phyloP scores from a whole-genome alignment of 139 green algal species.

The Picochlorum costavermella region DNA sequence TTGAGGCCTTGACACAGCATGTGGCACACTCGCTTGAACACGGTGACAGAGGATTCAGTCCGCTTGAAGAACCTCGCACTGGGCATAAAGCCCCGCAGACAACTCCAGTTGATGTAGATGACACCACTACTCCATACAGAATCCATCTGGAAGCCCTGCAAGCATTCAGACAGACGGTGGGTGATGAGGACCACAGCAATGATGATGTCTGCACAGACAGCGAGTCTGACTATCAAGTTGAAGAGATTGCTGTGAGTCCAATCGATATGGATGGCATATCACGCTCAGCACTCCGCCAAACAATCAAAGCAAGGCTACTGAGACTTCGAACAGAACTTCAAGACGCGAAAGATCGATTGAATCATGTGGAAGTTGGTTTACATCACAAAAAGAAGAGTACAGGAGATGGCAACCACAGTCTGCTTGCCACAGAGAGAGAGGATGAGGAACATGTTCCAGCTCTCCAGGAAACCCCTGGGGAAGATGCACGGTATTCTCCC shows the following conservation, averaged over 20 bases:
- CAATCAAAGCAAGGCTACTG: conserved; percentile 16
- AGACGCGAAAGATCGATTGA: conserved; percentile 21
- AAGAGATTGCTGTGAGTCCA: neutral
- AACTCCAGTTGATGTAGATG: conserved; percentile 1
- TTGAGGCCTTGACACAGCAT: conserved; percentile 1
- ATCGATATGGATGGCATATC: neutral
- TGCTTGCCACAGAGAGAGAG: too few relatives aligned
- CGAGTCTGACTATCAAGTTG: neutral
- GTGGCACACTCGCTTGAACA: neutral
- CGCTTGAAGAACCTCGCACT: too few relatives aligned
- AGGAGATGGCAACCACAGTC: too few relatives aligned
- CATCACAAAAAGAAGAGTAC: too few relatives aligned
- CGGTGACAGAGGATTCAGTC: too few relatives aligned
- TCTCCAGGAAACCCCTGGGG: too few relatives aligned
- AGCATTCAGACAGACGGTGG: conserved; percentile 1
- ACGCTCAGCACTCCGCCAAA: conserved; percentile 11
- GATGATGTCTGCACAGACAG: neutral
- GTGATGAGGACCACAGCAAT: neutral
- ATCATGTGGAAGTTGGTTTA: conserved; percentile 19
- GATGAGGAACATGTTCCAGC: too few relatives aligned
- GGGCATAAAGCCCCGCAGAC: neutral
- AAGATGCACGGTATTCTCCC: too few relatives aligned
- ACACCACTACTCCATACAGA: neutral
- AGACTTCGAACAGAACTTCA: conserved; percentile 28
- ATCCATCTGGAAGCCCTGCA: neutral